These are phyloP conservation scores for Buddleja alternifolia DNA, from an alignment of 257 asterid genomes.

Conservation along the genomic window DNA sequence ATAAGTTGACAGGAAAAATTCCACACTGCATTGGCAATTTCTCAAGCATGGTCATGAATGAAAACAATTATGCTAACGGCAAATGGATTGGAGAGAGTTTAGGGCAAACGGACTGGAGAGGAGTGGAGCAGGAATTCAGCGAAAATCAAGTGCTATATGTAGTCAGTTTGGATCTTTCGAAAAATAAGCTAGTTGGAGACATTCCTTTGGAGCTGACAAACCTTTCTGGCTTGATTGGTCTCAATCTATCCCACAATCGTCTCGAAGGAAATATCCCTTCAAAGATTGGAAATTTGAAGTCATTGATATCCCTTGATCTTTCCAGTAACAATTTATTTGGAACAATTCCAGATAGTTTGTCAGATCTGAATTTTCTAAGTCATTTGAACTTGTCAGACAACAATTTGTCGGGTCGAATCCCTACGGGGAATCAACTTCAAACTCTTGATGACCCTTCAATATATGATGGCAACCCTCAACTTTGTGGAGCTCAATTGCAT, in stretches of 20 bases:
- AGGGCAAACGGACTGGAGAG: neutral
- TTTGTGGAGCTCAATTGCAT: constrained; percentile 12
- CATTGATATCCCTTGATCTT: constrained; percentile 32
- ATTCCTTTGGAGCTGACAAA: constrained; percentile 7
- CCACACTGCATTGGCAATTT: constrained; percentile 19
- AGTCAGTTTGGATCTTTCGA: constrained; percentile 14
- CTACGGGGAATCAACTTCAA: constrained; percentile 32
- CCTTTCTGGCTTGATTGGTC: neutral
- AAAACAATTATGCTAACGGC: no score
- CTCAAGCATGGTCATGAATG: neutral
- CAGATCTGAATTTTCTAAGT: constrained; percentile 14
- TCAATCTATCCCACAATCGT: constrained; percentile 23
- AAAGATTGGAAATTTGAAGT: constrained; percentile 30
- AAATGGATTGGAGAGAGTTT: neutral
- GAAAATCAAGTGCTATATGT: neutral
- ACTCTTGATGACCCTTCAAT: neutral
- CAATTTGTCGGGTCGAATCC: constrained; percentile 33
- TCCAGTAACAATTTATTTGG: constrained; percentile 32
- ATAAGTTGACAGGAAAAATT: constrained; percentile 2
- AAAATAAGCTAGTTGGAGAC: constrained; percentile 10
- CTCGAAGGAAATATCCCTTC: constrained; percentile 15
- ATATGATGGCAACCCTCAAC: neutral
- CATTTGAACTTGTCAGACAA: constrained; percentile 29
- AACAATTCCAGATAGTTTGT: constrained; percentile 21
- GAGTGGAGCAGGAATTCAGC: neutral